Base-by-base conservation (phyloP, 2,329 filamentous ascomycete species). In the Xylariaceae sp. region DNA sequence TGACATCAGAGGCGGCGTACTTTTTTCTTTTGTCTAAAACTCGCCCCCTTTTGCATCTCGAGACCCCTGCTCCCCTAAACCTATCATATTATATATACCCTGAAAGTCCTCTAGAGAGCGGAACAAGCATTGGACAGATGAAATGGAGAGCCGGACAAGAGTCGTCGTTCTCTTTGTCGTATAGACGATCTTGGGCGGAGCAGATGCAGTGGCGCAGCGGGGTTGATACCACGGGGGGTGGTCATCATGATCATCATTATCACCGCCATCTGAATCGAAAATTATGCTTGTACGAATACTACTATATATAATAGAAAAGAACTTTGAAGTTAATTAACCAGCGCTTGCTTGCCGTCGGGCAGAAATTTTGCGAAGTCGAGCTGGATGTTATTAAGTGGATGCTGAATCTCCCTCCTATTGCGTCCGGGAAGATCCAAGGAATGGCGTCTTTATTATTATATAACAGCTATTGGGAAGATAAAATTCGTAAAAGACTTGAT, bases 11-110 rank as follows among this genome's bases (percentile, higher is more conserved):
- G 49, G 56, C 45, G 60, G 60, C 57, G 60, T 62, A 58, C 47
- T 45, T 45, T 16, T 41, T 45, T 57, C 41, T 60, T 37, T 51
- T 43, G 56, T 56, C 57, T 62, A 60, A 54, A 60, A 60, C 55
- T 57, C 52, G 54, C 60, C 49, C 43, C 50, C 49, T 49, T 52
- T 46, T 51, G 51, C 46, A 54, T 49, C 53, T 51, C 41, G 2
- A 7, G 20, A 40, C 19, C 32, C 43, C 37, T 12, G 44, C 29
- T 48, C 49, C 46, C 45, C 50, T 23, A 56, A 49, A 49, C 52
- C 53, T 52, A 54, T 56, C n/a, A n/a, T n/a, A n/a, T n/a, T n/a
- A n/a, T n/a, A n/a, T 47, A 62, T 62, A 62, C 59, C 59, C 52
- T 18, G 20, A 50, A 42, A 45, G 50, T 37, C n/a, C 45, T 48